Base-by-base conservation (phyloP, 495 filamentous ascomycete genomes). In the Penicillium ucsense region DNA sequence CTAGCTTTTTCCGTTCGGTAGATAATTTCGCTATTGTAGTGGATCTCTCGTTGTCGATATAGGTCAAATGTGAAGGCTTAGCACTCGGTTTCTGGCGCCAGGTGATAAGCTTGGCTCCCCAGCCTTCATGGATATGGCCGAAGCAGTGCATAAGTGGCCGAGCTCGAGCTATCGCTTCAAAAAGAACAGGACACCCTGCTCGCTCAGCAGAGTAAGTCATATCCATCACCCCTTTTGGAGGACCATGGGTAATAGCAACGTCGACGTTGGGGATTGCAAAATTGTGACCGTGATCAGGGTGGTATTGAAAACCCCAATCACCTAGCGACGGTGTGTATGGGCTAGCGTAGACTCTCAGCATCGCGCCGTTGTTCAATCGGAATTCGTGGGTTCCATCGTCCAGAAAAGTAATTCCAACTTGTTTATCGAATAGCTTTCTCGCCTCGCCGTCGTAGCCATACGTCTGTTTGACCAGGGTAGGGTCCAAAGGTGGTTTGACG, bases 101-200 rank as follows among this genome's bases (percentile, higher is more conserved):
- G 2, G 59, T 63, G 3, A 86, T 73, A 11, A 80, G 31, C 43
- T 78, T 78, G 0, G 74, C 80, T 5, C 83, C 84, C 81, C 80
- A 85, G 0, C 67, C 74, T 56, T 83, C 79, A 52, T 86, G 84
- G 31, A 88, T 85, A 59, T 88, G 84, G 4, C 84, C 83, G 49
- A 86, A 88, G 55, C 81, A 86, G 58, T 86, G 81, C 51, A 88
- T 53, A 5, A 59, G 63, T 2, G 83, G 84, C 39, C 68, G 56
- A 4, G 74, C 65, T 8, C 65, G 67, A 4, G 72, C 72, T 11
- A 83, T 56, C 8, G 80, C 79, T 0, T 59, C 62, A 30, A 86
- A 80, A 9, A 88, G 66, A 37, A 73, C 51, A 9, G 65, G 59
- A 49, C 80, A 86, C 0, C 83, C 84, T 12, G 73, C 74, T 40